Evolutionary conservation across 805 yeast species (phyloP).

Genomic region (Ogataea ganodermae): DNA sequence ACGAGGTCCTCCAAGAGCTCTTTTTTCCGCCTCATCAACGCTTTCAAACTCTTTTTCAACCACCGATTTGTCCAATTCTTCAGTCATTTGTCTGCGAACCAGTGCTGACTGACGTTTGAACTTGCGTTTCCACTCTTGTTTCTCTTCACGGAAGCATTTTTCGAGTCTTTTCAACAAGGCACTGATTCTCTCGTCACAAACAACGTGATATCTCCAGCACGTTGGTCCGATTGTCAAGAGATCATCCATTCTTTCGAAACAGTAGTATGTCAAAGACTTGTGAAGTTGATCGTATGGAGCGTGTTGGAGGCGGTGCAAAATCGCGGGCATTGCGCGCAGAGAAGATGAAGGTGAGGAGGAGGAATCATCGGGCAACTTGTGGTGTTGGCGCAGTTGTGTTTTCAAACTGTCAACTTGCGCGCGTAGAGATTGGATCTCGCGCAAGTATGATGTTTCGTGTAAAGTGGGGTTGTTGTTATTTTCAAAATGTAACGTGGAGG

Average conservation of each 20-base stretch:
- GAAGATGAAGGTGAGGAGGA: no score
- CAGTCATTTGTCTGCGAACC: not conserved
- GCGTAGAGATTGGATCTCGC: no score
- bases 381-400: no score
- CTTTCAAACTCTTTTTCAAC: not conserved
- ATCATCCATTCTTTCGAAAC: not conserved
- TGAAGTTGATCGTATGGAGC: not conserved
- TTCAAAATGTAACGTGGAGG: no score
- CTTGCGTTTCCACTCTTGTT: constrained; percentile 18
- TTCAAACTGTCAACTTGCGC: no score
- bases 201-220: constrained; percentile 21
- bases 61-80: not conserved
- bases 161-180: constrained; percentile 7
- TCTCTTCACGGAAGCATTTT: constrained; percentile 12
- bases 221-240: constrained; percentile 15
- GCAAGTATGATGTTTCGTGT: no score
- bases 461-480: no score
- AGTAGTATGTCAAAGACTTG: not conserved
- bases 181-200: constrained; percentile 12
- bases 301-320: not conserved
- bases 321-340: not conserved
- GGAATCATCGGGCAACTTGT: no score
- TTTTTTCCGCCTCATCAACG: not conserved
- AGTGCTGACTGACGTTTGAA: not conserved
- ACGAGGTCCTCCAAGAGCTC: constrained; percentile 1